Base-by-base conservation (phyloP, 495 filamentous ascomycete species). In the Geopyxis carbonaria region DNA sequence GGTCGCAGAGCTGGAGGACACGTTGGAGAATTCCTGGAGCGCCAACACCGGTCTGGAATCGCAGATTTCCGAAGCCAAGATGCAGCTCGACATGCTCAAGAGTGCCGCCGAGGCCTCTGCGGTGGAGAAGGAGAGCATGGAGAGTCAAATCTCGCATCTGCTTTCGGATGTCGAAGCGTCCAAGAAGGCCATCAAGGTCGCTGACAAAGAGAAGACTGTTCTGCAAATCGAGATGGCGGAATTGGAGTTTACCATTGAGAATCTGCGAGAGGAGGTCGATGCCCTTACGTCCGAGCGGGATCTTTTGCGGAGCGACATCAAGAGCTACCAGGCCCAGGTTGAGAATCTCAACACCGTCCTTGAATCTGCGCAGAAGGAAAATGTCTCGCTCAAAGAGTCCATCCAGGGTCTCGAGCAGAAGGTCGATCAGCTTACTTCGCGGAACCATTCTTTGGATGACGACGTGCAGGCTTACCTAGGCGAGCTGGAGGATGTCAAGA, bases 271-370 rank as follows among this genome's bases (percentile, higher is more conserved):
- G 22, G 38, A 54, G 20, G 22, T 48, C 4, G 30, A 32, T n/a
- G 42, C 38, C 14, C 37, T 46, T 5, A 28, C 36, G 14, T 39
- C 42, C 8, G 51, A 53, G 30, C 53, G 46, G 11, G 33, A 34
- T 7, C 34, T 52, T 16, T 36, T 53, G 16, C 40, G 22, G 25
- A 38, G 22, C 11, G 42, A 53, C 9, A 53, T 53, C 21, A 23
- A 29, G 9, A 28, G 24, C 0, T 23, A 38, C 13, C 44, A 38
- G 33, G 38, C 38, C 4, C 45, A 45, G 37, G 38, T 54, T 23
- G 23, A 19, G 4, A 37, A 38, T 14, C 45, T 54, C 14, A 39
- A 33, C 5, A 8, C 18, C 7, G 29, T 45, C 11, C 40, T 54
- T 16, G 38, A 43, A 16, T 16, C 39, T 14, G 37, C 49, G 3